phyloP scores from a whole-genome alignment of 495 filamentous ascomycete species.

The Aspergillus leporis region DNA sequence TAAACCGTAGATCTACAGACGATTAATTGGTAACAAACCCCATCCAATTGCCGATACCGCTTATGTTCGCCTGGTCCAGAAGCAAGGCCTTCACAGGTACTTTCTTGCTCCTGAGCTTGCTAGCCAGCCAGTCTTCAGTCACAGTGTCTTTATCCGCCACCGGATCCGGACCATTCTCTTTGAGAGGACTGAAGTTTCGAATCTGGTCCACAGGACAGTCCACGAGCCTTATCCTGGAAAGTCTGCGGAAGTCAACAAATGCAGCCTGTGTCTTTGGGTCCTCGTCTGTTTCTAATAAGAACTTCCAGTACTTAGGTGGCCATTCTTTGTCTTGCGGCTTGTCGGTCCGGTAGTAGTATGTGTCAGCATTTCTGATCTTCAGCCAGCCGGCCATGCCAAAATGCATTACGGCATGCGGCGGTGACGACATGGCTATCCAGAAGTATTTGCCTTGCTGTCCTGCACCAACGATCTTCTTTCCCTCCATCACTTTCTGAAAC shows the following conservation, averaged over 20 bases:
- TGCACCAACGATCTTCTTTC: conserved; percentile 73
- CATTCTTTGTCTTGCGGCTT: conserved; percentile 64
- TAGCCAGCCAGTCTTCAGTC: conserved; percentile 66
- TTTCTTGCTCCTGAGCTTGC: conserved; percentile 69
- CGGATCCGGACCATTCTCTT: conserved; percentile 92
- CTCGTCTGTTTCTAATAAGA: conserved; percentile 65
- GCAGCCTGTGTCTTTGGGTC: conserved; percentile 68
- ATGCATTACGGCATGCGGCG: conserved; percentile 90
- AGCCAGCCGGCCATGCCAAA: conserved; percentile 91
- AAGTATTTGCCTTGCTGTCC: conserved; percentile 95
- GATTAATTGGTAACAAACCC: conserved; percentile 51
- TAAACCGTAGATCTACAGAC: neutral
- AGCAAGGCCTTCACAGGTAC: conserved; percentile 86
- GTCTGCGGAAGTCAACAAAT: conserved; percentile 78
- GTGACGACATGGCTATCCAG: conserved; percentile 72
- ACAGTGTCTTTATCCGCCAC: conserved; percentile 77
- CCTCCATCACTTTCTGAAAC: conserved; percentile 70
- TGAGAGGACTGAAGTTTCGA: conserved; percentile 72
- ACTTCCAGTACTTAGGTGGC: conserved; percentile 92
- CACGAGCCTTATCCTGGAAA: conserved; percentile 77
- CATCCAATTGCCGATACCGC: conserved; percentile 97
- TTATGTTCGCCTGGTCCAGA: conserved; percentile 85
- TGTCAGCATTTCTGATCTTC: conserved; percentile 73
- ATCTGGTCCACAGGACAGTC: conserved; percentile 77
- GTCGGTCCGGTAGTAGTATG: conserved; percentile 73